Conservation (phyloP, 2,329 filamentous ascomycete species). For the Waltergamsia citrina region DNA sequence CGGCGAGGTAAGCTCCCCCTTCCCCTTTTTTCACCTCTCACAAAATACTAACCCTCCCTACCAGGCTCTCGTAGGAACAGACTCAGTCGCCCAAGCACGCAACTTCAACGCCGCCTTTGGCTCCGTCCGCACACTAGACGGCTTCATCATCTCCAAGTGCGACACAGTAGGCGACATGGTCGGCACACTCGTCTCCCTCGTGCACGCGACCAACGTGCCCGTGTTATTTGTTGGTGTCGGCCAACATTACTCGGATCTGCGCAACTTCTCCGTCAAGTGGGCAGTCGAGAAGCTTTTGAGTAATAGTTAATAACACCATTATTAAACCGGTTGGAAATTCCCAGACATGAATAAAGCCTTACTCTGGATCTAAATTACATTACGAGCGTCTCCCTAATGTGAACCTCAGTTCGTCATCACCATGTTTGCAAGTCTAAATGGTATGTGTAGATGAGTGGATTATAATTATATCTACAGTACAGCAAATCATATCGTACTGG, state of each 20-base stretch:
- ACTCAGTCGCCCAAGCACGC: constrained; percentile 88
- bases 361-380: too few species aligned
- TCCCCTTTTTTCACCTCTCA: not conserved
- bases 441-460: constrained; percentile 1
- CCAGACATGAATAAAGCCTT: not conserved
- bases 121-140: constrained; percentile 69
- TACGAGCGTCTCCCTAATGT: too few species aligned
- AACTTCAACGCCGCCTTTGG: constrained; percentile 97
- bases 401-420: too few species aligned
- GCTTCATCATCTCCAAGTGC: constrained; percentile 97
- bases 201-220: constrained; percentile 93
- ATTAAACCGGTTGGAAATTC: not conserved
- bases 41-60: not conserved
- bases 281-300: constrained; percentile 57
- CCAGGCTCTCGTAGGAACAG: constrained; percentile 82
- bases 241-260: constrained; percentile 59
- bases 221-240: constrained; percentile 81
- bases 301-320: constrained; percentile 27
- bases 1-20: constrained; percentile 34
- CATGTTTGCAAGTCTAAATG: too few species aligned
- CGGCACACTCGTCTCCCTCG: constrained; percentile 87
- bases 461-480: constrained; percentile 1
- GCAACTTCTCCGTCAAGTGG: constrained; percentile 62
- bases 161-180: constrained; percentile 99
- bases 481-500: not conserved